Evolutionary conservation across 352 stramenopile species (phyloP).

Genomic region (Globisporangium cederbergense): DNA sequence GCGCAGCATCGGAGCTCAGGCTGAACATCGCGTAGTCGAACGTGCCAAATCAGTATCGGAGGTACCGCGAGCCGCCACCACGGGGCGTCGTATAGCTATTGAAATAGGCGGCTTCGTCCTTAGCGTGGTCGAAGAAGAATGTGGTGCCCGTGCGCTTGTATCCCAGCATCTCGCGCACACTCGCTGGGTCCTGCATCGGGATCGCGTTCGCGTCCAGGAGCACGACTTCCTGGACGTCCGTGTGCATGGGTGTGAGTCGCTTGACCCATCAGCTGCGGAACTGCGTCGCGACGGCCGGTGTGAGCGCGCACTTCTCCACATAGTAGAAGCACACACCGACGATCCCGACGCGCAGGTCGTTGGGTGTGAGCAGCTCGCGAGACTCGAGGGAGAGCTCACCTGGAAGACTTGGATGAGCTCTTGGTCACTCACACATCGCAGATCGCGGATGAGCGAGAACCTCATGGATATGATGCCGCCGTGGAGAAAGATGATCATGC

Average conservation of each 20-base stretch:
- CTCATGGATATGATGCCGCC: slow-evolving; percentile 34
- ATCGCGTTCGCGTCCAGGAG: slow-evolving; percentile 52
- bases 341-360: slow-evolving; percentile 36
- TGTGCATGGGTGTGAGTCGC: slow-evolving; percentile 46
- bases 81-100: slow-evolving; percentile 25
- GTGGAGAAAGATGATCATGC: slow-evolving; percentile 37
- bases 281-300: slow-evolving; percentile 16
- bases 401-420: slow-evolving; percentile 38
- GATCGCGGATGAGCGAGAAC: slow-evolving; percentile 42
- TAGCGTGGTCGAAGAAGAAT: slow-evolving; percentile 70
- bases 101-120: slow-evolving; percentile 42
- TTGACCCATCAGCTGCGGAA: slow-evolving; percentile 66
- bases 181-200: slow-evolving; percentile 36
- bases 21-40: slow-evolving; percentile 55
- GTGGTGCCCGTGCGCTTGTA: slow-evolving; percentile 49
- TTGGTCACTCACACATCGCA: slow-evolving; percentile 40
- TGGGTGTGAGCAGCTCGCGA: slow-evolving; percentile 22
- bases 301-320: background rate
- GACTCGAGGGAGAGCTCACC: slow-evolving; percentile 35
- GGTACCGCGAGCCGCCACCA: slow-evolving; percentile 33
- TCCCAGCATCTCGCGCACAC: slow-evolving; percentile 32
- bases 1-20: slow-evolving; percentile 16
- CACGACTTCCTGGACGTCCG: slow-evolving; percentile 37
- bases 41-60: slow-evolving; percentile 45
- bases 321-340: slow-evolving; percentile 38